Percentiles rank a stretch among this genome's conserved stretches.
Conservation (phyloP, 306 rosid genomes). For the Urtica urens region DNA sequence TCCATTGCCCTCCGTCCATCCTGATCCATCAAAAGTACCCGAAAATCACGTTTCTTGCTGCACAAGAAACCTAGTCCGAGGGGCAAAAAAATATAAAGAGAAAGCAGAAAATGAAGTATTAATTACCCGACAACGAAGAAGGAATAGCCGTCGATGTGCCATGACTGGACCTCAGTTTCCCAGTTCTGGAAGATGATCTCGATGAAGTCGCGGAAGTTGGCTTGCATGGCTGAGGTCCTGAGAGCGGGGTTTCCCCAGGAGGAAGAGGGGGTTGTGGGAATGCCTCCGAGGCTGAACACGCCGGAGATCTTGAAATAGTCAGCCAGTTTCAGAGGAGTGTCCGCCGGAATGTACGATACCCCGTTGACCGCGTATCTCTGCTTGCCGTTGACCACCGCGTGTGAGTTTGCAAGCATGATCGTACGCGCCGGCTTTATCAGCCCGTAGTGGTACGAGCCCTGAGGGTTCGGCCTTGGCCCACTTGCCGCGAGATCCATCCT, state of each 20-base stretch:
- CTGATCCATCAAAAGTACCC: conserved; percentile 28
- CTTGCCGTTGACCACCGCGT: conserved; percentile 75
- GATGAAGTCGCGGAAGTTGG: conserved; percentile 63
- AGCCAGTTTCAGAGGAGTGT: conserved; percentile 82
- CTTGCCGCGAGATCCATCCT: conserved; percentile 88
- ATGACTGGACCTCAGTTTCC: conserved; percentile 76
- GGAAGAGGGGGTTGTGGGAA: conserved; percentile 46
- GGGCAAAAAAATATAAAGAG: conserved; percentile 10
- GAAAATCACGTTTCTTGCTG: too few species aligned
- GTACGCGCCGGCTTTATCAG: conserved; percentile 62
- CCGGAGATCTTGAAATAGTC: conserved; percentile 76
- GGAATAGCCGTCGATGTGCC: conserved; percentile 87
- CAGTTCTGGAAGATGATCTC: conserved; percentile 95
- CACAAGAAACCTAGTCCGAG: too few species aligned
- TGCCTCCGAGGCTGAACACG: conserved; percentile 70
- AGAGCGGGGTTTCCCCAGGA: conserved; percentile 52
- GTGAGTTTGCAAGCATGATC: conserved; percentile 74
- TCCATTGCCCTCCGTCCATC: conserved; percentile 94
- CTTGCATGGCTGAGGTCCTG: conserved; percentile 78
- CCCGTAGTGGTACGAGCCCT: conserved; percentile 93
- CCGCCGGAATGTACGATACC: conserved; percentile 54
- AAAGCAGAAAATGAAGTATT: not conserved
- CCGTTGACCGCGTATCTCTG: conserved; percentile 88
- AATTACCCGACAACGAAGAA: conserved; percentile 89
- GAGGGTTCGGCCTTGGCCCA: conserved; percentile 97